Evolutionary conservation across 306 rosid genomes (phyloP), one percentile per base, ranked within the genome.

Genomic region (Vicia sativa): DNA sequence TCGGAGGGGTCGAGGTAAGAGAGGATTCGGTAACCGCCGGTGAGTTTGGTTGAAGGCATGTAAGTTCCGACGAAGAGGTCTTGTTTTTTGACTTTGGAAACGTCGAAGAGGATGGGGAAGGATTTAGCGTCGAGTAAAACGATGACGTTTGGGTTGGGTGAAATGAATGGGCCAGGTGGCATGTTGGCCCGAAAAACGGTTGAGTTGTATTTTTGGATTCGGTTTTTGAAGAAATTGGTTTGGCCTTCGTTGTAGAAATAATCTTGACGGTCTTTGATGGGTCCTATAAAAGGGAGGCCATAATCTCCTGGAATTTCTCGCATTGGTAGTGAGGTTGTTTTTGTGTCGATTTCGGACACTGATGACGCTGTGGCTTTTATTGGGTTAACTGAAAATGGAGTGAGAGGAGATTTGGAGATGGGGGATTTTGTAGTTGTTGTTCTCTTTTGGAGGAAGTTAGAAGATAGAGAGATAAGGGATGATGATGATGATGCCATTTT

Each of bases 1-100:
- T 93, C 99, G 28, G 97, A 75, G 0, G 99, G 99, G 72, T 93
- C 99, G 3, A 93, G 86, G 59, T 93, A 93, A 3, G 99, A 88
- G n/a, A 93, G 91, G 15, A 78, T 63, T 7, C 99, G 62, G 87
- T 90, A 79, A 3, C 99, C 97, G 9, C 97, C 97, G 60, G 99
- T 93, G 84, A 93, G 87, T 1, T 93, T 82, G 0, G 86, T 56
- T 9, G 87, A 83, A 0, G 99, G 99, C 90, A 90, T 84, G 82
- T 15, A 93, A 23, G 97, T 93, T 0, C 99, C 99, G 7, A 95
- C 86, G 67, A 93, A 93, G 35, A 93, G 67, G 55, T 93, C 87
- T 1, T 68, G 83, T 71, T 93, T 93, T 21, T 88, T 97, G 3
- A 93, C 99, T 65, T 88, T 86, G 11, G 81, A 45, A 11, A 68